Conservation (phyloP, 441 rosid genomes). For the Pelargonium cotyledonis region DNA sequence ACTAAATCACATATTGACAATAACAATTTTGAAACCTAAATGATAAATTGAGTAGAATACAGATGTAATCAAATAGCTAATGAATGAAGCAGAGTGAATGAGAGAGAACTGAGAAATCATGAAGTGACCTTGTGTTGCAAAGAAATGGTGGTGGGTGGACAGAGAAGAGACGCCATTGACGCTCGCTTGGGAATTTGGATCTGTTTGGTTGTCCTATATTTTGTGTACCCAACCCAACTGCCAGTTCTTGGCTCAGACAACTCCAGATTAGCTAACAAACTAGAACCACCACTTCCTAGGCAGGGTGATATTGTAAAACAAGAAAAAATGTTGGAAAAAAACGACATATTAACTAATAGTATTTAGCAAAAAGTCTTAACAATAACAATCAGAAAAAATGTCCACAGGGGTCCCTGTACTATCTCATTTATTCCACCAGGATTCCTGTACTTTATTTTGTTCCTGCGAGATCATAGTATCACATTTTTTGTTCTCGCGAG, state of each 20-base stretch:
- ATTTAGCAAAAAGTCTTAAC: too few species aligned
- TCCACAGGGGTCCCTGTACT: too few species aligned
- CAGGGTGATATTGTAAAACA: too few species aligned
- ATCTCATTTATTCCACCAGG: too few species aligned
- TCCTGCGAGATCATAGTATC: too few species aligned
- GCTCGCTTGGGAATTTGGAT: constrained; percentile 9
- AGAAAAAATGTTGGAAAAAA: too few species aligned
- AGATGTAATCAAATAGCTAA: neutral
- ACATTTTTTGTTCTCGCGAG: too few species aligned
- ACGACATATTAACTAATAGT: too few species aligned
- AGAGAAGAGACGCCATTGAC: constrained; percentile 54
- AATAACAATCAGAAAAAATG: too few species aligned
- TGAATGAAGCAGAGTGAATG: neutral
- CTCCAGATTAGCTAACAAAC: too few species aligned
- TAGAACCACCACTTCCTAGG: too few species aligned
- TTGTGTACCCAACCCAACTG: constrained; percentile 4
- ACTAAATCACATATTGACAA: neutral
- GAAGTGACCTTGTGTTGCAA: constrained; percentile 41
- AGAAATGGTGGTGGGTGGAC: constrained; percentile 31
- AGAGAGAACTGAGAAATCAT: neutral
- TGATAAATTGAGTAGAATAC: neutral
- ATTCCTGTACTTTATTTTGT: too few species aligned
- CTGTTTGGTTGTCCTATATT: neutral
- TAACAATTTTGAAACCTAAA: neutral
- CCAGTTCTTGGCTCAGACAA: constrained; percentile 14